These are phyloP conservation scores for Talaromyces sp. DNA, from an alignment of 2,329 filamentous ascomycete genomes.

Conservation along the genomic window DNA sequence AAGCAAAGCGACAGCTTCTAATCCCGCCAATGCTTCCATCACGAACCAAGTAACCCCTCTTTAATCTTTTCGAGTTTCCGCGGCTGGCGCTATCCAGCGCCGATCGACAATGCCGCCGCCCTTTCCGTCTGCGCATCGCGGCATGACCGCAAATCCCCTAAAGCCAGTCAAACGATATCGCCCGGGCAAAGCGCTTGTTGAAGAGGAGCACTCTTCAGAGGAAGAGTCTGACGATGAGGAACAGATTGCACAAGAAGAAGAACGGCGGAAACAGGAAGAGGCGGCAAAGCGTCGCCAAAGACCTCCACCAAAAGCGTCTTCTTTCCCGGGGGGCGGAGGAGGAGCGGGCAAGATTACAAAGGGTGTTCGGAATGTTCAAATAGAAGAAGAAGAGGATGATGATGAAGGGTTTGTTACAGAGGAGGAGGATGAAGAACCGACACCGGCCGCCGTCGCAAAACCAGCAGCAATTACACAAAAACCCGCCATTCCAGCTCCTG, in stretches of 20 bases:
- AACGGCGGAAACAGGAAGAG: constrained; percentile 29
- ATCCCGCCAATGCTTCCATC: background rate
- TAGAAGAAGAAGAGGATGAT: constrained; percentile 37
- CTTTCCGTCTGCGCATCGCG: constrained; percentile 42
- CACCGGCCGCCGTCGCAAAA: constrained; percentile 14
- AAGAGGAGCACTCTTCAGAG: constrained; percentile 41
- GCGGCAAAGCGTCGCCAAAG: constrained; percentile 36
- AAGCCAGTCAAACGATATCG: constrained; percentile 72
- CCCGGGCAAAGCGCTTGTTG: constrained; percentile 67
- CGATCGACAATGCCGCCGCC: constrained; percentile 37
- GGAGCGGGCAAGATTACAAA: constrained; percentile 28
- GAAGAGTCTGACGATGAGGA: constrained; percentile 54
- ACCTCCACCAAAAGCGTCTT: constrained; percentile 42
- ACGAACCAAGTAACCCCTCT: background rate
- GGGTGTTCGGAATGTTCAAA: constrained; percentile 27
- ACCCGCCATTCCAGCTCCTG: constrained; percentile 25
- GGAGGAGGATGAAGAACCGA: constrained; percentile 33
- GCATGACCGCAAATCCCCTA: constrained; percentile 89
- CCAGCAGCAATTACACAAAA: constrained; percentile 10
- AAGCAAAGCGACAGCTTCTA: background rate
- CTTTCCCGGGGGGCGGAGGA: constrained; percentile 25
- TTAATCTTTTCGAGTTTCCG: background rate
- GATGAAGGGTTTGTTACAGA: constrained; percentile 61
- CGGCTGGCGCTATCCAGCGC: background rate
- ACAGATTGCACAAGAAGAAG: constrained; percentile 52